Evolutionary conservation across 2,329 filamentous ascomycete genomes (phyloP), one percentile per base, ranked within the genome.

Genomic region (Colletotrichum tofieldiae): DNA sequence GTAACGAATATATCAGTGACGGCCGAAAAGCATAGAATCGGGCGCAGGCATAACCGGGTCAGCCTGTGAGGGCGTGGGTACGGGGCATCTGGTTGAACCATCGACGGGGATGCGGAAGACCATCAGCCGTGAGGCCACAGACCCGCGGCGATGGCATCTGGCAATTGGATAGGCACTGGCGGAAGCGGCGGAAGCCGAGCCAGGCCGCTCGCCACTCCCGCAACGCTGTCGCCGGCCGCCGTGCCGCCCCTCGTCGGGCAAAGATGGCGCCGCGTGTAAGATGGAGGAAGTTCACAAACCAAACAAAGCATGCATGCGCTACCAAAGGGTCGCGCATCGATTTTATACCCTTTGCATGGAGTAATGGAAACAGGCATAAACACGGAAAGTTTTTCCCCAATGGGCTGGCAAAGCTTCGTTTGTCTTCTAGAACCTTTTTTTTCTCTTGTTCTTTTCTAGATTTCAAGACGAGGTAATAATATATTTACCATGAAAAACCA

Each of bases 1-100:
- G 66, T 72, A 70, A 72, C 39, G 70, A 72, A 60, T 72, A 72
- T 72, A 72, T 72, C 39, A 72, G 32, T 70, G 70, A 72, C 70
- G 70, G 70, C 70, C 70, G 65, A 65, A 70, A 60, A 60, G 3
- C 16, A 72, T 70, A 65, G 66, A 72, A 41, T 26, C 65, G 54
- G 45, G 41, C 45, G 39, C 70, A 60, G 52, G 47, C 65, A 69
- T 39, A 61, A 54, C 70, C 66, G 59, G 54, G 47, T 55, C 37
- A 49, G 54, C 56, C 41, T 39, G 47, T 45, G 23, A 64, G 45
- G 47, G 49, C 32, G 32, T 64, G 52, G 59, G 29, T 32, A 65
- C 32, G 45, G 52, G 70, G 65, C 26, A 47, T 72, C 59, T 43
- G 59, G 70, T 69, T 43, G 49, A 54, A 65, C n/a, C 37, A 43